phyloP scores from a whole-genome alignment of 371 early-diverging fungal species.

The Mucor irregularis region DNA sequence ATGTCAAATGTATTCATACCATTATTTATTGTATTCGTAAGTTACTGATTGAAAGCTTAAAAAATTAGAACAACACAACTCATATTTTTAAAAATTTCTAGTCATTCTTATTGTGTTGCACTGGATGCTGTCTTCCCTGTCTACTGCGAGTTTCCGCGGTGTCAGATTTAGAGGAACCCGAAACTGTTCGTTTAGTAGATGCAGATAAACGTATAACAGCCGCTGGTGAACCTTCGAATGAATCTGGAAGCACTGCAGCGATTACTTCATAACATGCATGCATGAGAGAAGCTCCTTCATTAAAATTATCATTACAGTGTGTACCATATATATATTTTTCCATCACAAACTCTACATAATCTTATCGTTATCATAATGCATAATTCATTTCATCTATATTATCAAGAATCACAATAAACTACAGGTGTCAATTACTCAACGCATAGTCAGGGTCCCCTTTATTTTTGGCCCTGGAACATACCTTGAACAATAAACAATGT shows the following conservation, averaged over 20 bases:
- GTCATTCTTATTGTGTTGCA: constrained; percentile 66
- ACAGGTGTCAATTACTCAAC: too few species aligned
- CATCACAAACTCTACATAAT: too few species aligned
- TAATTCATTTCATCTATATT: not conserved
- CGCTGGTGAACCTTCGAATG: constrained; percentile 14
- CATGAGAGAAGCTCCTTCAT: too few species aligned
- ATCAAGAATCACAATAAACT: too few species aligned
- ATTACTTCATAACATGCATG: too few species aligned
- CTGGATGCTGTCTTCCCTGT: constrained; percentile 78
- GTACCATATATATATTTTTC: not conserved
- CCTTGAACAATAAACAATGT: too few species aligned
- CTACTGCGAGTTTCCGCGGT: constrained; percentile 34
- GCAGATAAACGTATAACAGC: constrained; percentile 30
- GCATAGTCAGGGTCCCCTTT: too few species aligned
- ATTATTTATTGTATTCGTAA: constrained; percentile 72
- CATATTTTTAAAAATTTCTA: constrained; percentile 13
- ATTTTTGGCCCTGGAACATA: too few species aligned
- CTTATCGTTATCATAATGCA: not conserved
- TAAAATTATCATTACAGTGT: too few species aligned
- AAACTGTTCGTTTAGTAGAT: constrained; percentile 25
- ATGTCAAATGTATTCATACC: constrained; percentile 76
- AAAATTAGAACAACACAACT: not conserved
- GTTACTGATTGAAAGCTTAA: constrained; percentile 2
- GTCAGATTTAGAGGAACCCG: constrained; percentile 32
- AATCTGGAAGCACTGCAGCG: not conserved